Evolutionary conservation across 2,329 filamentous ascomycete species (phyloP), one percentile per base, ranked within the genome.

Genomic region (Didymella lethalis): DNA sequence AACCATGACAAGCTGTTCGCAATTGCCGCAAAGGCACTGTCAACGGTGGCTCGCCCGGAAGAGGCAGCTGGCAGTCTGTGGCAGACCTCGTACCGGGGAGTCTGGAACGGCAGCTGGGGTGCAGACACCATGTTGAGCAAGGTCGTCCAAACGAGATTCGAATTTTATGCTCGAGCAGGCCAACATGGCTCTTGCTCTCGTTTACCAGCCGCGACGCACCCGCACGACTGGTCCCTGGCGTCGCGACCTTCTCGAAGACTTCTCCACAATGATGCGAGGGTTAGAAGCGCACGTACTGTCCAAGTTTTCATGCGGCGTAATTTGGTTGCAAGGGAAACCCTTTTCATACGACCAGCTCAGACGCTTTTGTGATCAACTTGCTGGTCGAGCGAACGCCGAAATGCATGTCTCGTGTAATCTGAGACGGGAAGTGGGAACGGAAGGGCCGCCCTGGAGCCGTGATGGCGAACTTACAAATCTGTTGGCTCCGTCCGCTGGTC

Each of bases 381-480:
- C 40, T 60, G 51, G 52, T 60, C 57, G 57, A 60, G 51, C 48
- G 26, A 55, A 51, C 61, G 54, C 61, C 59, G 56, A 64, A 58
- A 66, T 61, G 64, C 57, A 57, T 62, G 63, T 67, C 66, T 69
- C 62, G 69, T 67, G 62, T 68, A 65, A 61, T 61, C 59, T 68
- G 64, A 70, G 64, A 72, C 72, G 68, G 70, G 52, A 73, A 70
- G 73, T 73, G 71, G 71, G 67, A 64, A 53, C 64, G 65, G 68
- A 65, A 65, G 66, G 66, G 64, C 69, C 72, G 69, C 64, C 67
- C 69, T 74, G 67, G 70, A 72, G 68, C 70, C 67, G 67, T 66
- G 50, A 54, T 69, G 61, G 59, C 66, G 57, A 67, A 49, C 57
- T 51, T 48, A 57, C 57, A 63, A 57, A 62, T 53, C 26, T 58